Percentiles rank a stretch among this genome's conserved stretches.
Evolutionary conservation across 306 rosid species (phyloP).

Genomic region (Rosa rugosa): DNA sequence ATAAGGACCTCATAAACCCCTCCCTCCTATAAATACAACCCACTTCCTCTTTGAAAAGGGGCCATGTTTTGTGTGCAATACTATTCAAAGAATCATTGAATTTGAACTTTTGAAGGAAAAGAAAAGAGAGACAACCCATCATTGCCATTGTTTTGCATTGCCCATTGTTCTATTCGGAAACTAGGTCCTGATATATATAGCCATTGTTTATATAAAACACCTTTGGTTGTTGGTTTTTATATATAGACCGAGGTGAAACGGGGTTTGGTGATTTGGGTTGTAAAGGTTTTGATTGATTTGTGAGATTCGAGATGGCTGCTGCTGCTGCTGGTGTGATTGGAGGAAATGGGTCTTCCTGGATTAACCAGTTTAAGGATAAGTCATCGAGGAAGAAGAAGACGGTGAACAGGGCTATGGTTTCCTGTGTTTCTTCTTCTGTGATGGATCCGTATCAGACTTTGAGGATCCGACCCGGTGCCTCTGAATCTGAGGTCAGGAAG

Average conservation of each 20-base stretch:
- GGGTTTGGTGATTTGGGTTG: background rate
- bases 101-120: background rate
- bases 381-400: conserved; percentile 26
- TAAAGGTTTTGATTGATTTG: conserved; percentile 10
- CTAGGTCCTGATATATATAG: background rate
- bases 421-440: conserved; percentile 43
- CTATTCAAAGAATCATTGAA: background rate
- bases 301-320: conserved; percentile 44
- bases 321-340: conserved; percentile 55
- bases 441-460: conserved; percentile 75
- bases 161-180: conserved; percentile 28
- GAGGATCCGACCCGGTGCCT: conserved; percentile 60
- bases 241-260: conserved; percentile 22
- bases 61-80: background rate
- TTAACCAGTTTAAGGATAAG: conserved; percentile 28
- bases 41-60: background rate
- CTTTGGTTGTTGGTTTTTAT: conserved; percentile 14
- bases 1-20: conserved; percentile 44
- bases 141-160: conserved; percentile 24
- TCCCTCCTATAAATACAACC: conserved; percentile 19
- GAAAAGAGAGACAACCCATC: background rate
- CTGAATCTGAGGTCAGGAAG: conserved; percentile 84
- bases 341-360: conserved; percentile 51
- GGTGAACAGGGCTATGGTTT: conserved; percentile 33
- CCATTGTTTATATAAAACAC: background rate